Percentiles rank a stretch among this genome's conserved stretches.
These are phyloP conservation scores for Bipolaris sorokiniana DNA, from an alignment of 2,329 filamentous ascomycete genomes.

Conservation along the genomic window DNA sequence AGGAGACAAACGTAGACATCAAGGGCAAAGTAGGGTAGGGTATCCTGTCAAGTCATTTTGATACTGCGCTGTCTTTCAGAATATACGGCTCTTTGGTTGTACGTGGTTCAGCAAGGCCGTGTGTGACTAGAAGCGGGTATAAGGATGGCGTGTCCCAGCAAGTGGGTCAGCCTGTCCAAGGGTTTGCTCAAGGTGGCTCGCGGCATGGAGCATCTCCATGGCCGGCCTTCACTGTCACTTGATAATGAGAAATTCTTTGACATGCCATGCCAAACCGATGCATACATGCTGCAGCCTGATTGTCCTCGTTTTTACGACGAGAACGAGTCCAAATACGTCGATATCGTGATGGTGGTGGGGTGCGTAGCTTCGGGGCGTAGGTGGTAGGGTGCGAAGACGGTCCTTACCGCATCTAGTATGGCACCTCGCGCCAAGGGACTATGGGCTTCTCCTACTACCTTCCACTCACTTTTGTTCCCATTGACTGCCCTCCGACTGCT, in stretches of 20 bases:
- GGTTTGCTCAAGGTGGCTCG: conserved; percentile 38
- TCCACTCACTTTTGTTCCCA: conserved; percentile 35
- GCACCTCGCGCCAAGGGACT: conserved; percentile 27
- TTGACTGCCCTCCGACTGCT: conserved; percentile 47
- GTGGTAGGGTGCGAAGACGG: conserved; percentile 36
- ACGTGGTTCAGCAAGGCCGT: conserved; percentile 5
- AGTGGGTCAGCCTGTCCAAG: conserved; percentile 43
- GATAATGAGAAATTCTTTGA: conserved; percentile 16
- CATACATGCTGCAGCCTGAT: conserved; percentile 18
- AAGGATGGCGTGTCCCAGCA: conserved; percentile 24
- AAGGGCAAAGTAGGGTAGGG: not conserved
- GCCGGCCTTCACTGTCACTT: conserved; percentile 17
- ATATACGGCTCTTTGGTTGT: conserved; percentile 1
- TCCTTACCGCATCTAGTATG: conserved; percentile 36
- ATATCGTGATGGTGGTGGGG: conserved; percentile 45
- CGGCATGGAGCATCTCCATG: conserved; percentile 29
- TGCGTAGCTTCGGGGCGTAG: conserved; percentile 37
- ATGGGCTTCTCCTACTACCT: conserved; percentile 37
- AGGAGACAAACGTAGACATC: not conserved
- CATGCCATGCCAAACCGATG: conserved; percentile 10
- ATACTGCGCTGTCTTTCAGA: conserved; percentile 14
- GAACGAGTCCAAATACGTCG: conserved; percentile 70
- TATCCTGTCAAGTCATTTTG: conserved; percentile 13
- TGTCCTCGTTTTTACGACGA: conserved; percentile 53
- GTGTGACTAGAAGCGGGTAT: conserved; percentile 23